phyloP scores from a whole-genome alignment of 768 basidiomycete genomes.

The Hemileccinum impolitum region DNA sequence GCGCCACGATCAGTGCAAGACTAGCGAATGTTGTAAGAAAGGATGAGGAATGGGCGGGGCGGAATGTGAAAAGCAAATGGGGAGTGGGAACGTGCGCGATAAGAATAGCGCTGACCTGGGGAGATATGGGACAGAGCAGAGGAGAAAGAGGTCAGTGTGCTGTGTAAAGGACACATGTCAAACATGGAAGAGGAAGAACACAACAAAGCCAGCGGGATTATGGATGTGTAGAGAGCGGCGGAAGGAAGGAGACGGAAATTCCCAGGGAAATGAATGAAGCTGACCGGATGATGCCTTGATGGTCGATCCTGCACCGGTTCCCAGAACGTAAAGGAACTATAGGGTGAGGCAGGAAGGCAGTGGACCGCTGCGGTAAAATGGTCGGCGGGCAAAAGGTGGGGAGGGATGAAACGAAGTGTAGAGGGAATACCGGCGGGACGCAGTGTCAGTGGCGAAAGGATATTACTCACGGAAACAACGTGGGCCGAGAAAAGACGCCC shows the following conservation, averaged over 20 bases:
- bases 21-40: slow-evolving; percentile 15
- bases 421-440: slow-evolving; percentile 1
- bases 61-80: slow-evolving; percentile 6
- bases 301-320: slow-evolving; percentile 19
- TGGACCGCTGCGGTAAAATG: not conserved
- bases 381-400: not conserved
- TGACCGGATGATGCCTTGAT: slow-evolving; percentile 20
- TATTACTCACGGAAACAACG: slow-evolving; percentile 21
- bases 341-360: not conserved
- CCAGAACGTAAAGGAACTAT: not conserved
- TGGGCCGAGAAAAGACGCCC: slow-evolving; percentile 10
- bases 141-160: slow-evolving; percentile 8
- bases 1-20: slow-evolving; percentile 20
- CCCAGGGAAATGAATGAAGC: slow-evolving; percentile 25
- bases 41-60: slow-evolving; percentile 8
- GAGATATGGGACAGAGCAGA: slow-evolving; percentile 15
- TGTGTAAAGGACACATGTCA: slow-evolving; percentile 6
- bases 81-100: slow-evolving; percentile 21
- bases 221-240: not conserved
- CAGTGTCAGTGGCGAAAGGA: not conserved
- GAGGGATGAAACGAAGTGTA: not conserved
- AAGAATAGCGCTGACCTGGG: slow-evolving; percentile 6
- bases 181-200: slow-evolving; percentile 9
- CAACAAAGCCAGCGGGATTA: slow-evolving; percentile 4
- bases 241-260: slow-evolving; percentile 12